A percentile compares a stretch with the other conserved stretches of the same genome.
Conservation (phyloP, 495 filamentous ascomycete genomes). For the Talaromyces proteolyticus region DNA sequence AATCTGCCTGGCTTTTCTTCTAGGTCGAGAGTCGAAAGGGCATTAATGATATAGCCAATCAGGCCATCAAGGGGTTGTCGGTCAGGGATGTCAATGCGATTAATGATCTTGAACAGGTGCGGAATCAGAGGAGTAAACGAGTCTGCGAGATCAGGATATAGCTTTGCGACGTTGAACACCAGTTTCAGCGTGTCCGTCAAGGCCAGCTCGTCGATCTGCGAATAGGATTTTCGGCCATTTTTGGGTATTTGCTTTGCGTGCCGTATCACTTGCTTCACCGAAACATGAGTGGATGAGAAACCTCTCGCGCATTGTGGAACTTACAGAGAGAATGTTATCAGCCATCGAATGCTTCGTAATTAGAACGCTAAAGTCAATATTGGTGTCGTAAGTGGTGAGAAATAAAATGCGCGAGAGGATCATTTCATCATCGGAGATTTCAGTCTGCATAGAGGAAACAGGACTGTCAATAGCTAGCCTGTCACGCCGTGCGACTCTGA, state of each 20-base stretch:
- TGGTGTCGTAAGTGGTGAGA: constrained; percentile 77
- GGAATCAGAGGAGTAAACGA: constrained; percentile 64
- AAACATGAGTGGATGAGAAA: constrained; percentile 8
- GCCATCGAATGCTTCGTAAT: constrained; percentile 66
- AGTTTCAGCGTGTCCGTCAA: constrained; percentile 81
- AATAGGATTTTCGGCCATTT: constrained; percentile 27
- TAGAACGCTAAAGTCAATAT: constrained; percentile 58
- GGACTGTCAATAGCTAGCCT: not conserved
- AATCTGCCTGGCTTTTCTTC: constrained; percentile 39
- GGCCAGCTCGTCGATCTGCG: constrained; percentile 72
- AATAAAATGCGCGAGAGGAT: constrained; percentile 77
- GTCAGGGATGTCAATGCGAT: constrained; percentile 44
- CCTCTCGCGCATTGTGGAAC: not conserved
- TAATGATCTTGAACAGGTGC: constrained; percentile 67
- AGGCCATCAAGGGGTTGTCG: constrained; percentile 56
- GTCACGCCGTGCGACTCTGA: not conserved
- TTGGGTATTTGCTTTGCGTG: constrained; percentile 59
- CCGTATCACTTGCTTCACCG: constrained; percentile 53
- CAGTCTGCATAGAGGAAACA: constrained; percentile 36
- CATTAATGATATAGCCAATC: constrained; percentile 65
- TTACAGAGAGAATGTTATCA: constrained; percentile 58
- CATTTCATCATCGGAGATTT: constrained; percentile 85
- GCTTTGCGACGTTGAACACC: constrained; percentile 79
- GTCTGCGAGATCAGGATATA: constrained; percentile 51
- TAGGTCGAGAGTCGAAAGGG: constrained; percentile 72